Conservation (phyloP, 1,284 basidiomycete species). For the Trametes hirsuta region DNA sequence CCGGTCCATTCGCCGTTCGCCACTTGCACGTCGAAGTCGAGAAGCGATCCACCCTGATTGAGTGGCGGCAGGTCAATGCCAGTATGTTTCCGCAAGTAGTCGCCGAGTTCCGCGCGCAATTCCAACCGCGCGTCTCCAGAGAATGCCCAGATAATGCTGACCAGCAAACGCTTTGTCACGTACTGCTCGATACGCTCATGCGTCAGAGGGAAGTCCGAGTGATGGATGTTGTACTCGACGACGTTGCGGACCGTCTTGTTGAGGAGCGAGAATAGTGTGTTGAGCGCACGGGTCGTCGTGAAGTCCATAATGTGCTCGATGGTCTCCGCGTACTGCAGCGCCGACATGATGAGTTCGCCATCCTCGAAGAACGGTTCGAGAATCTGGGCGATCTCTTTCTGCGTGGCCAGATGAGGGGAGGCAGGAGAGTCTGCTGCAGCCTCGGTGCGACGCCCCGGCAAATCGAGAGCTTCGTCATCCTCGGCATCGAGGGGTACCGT, state of each 20-base stretch:
- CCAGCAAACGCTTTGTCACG: slow-evolving; percentile 86
- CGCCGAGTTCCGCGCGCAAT: slow-evolving; percentile 88
- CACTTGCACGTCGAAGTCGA: slow-evolving; percentile 96
- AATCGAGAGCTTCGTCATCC: slow-evolving; percentile 80
- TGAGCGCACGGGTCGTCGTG: slow-evolving; percentile 88
- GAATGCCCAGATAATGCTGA: slow-evolving; percentile 97
- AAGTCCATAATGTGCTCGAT: slow-evolving; percentile 99
- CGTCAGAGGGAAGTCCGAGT: slow-evolving; percentile 92
- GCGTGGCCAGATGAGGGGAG: slow-evolving; percentile 74
- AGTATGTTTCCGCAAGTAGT: slow-evolving; percentile 84
- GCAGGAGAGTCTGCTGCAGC: slow-evolving; percentile 52
- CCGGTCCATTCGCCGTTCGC: slow-evolving; percentile 85
- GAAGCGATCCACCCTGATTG: slow-evolving; percentile 78
- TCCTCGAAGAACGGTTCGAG: slow-evolving; percentile 84
- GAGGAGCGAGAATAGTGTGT: slow-evolving; percentile 95
- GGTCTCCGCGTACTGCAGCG: slow-evolving; percentile 79
- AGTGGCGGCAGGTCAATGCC: slow-evolving; percentile 89
- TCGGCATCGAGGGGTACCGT: slow-evolving; percentile 86
- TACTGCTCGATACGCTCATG: slow-evolving; percentile 89
- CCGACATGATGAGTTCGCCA: slow-evolving; percentile 81
- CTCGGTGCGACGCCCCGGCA: slow-evolving; percentile 63
- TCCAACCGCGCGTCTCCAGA: slow-evolving; percentile 95
- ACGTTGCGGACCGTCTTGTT: slow-evolving; percentile 96
- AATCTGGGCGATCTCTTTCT: slow-evolving; percentile 79
- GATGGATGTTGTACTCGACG: slow-evolving; percentile 93